Base-by-base conservation (phyloP, 345 rosid genomes). In the Capsella bursapastoris region DNA sequence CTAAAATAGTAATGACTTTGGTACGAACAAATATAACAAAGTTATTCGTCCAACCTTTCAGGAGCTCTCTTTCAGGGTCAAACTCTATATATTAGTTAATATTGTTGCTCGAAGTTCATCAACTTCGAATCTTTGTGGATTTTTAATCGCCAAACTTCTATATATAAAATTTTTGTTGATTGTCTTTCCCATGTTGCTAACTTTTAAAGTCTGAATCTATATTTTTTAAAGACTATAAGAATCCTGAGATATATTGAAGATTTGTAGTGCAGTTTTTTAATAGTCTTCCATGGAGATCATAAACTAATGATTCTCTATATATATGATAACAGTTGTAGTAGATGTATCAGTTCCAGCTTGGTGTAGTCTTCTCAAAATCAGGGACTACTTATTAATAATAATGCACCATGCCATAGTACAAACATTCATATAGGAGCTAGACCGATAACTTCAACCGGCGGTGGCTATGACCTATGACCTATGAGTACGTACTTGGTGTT, bases 41-140 rank as follows among this genome's bases (percentile, higher is more conserved):
- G 50, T 56, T 56, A 55, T 41, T 72, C 47, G 22, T 56, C 77
- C 71, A 64, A 65, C 57, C 41, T 73, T 73, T 64, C 49, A 28
- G 71, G 77, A 53, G 49, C 64, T 73, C 64, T 73, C 64, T 12
- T 43, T 45, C 18, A 40, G 70, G 70, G 35, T 52, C 69, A 72
- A 51, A 70, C 45, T 70, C 37, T 37, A 3, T 66, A 49, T 22
- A 2, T 22, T 22, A 22, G 47, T 49, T 68, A 29, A 41, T 55
- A 68, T 41, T 40, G 56, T 43, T 43, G 22, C 18, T 8, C 64
- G 25, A 41, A 43, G 15, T 57, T 72, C 44, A 60, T 71, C 14
- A 12, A 50, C 11, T 49, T 60, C 60, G 68, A 71, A 60, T 71
- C 60, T 60, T 60, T 71, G 68, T 71, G 50, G 75, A 59, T 71